Conservation (phyloP, 2,329 filamentous ascomycete species). For the Microdochium nivale region DNA sequence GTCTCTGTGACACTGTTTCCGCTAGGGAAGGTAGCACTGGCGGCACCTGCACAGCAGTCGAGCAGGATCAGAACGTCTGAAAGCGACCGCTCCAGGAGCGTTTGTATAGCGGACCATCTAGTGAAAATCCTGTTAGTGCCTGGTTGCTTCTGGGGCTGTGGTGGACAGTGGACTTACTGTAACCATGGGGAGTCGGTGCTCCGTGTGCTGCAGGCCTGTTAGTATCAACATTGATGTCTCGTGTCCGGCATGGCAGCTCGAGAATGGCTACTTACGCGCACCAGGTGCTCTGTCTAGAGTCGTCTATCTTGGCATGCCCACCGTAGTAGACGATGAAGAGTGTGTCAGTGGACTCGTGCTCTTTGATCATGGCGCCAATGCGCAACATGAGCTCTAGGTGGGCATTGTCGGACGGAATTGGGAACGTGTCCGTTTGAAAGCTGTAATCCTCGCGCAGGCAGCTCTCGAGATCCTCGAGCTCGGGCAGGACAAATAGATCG, state of each 20-base stretch:
- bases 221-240: slow-evolving; percentile 1
- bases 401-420: slow-evolving; percentile 49
- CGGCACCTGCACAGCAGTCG: slow-evolving; percentile 52
- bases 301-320: slow-evolving; percentile 50
- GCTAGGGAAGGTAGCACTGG: slow-evolving; percentile 49
- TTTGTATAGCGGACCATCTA: slow-evolving; percentile 53
- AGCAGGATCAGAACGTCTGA: slow-evolving; percentile 50
- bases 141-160: background rate
- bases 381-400: slow-evolving; percentile 51
- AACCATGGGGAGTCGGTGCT: slow-evolving; percentile 44
- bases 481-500: slow-evolving; percentile 49
- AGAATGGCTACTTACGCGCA: slow-evolving; percentile 38
- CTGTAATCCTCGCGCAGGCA: slow-evolving; percentile 46
- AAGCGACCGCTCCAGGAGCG: slow-evolving; percentile 44
- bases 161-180: slow-evolving; percentile 29
- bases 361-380: slow-evolving; percentile 47
- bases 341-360: slow-evolving; percentile 45
- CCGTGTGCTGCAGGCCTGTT: slow-evolving; percentile 29
- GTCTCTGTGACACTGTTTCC: slow-evolving; percentile 53
- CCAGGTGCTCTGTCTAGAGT: slow-evolving; percentile 52
- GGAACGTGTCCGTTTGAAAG: slow-evolving; percentile 48
- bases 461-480: slow-evolving; percentile 46
- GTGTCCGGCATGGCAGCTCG: background rate
- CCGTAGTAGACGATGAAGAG: slow-evolving; percentile 52
- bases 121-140: slow-evolving; percentile 3